Evolutionary conservation across 179 eudicot genomes (phyloP).

Genomic region (Heliamphora pulchella): DNA sequence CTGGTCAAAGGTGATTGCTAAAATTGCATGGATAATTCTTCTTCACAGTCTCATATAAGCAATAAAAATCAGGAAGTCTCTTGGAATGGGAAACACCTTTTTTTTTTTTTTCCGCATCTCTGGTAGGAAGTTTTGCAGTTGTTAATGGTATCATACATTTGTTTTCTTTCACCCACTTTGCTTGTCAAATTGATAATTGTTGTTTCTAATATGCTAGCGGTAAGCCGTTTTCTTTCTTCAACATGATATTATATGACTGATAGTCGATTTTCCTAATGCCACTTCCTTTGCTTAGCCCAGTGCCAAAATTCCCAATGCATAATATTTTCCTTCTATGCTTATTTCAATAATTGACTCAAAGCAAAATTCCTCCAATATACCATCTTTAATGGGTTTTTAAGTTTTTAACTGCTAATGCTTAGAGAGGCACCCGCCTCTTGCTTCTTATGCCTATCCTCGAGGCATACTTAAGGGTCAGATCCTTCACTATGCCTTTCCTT

Average conservation of each 20-base stretch:
- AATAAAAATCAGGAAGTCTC: neutral
- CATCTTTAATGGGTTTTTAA: neutral
- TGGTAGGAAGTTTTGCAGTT: no score
- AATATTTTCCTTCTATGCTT: neutral
- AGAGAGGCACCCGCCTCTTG: no score
- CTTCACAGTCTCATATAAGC: neutral
- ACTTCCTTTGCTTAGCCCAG: neutral
- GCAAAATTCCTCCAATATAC: neutral
- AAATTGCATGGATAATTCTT: neutral
- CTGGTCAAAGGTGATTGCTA: neutral
- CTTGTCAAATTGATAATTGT: conserved; percentile 4
- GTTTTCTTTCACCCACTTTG: neutral
- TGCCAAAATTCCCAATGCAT: neutral
- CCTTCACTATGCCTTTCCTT: no score
- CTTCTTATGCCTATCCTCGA: no score
- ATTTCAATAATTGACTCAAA: neutral
- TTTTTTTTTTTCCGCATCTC: neutral
- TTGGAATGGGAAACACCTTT: neutral
- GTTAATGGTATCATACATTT: neutral
- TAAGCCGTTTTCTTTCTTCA: neutral
- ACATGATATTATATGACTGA: neutral
- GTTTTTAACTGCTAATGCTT: neutral
- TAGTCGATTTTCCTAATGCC: neutral
- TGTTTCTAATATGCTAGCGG: neutral
- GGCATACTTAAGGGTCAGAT: no score